These are phyloP conservation scores for Metschnikowia bowlesiae DNA, from an alignment of 805 yeast species.

Conservation along the genomic window DNA sequence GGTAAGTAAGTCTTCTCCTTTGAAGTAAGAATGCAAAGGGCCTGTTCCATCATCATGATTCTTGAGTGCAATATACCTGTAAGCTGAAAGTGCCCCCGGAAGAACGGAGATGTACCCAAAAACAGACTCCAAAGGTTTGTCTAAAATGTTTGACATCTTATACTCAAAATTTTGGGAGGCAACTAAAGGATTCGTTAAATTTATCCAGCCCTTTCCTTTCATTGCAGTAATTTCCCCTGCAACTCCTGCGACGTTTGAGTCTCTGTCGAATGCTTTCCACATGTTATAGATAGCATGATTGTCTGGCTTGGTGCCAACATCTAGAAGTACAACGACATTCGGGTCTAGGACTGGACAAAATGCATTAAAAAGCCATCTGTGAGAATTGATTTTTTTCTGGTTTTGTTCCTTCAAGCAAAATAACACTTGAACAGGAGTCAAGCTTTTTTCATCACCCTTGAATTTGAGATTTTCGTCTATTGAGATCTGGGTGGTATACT, in stretches of 20 bases:
- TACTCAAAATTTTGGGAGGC: conserved; percentile 97
- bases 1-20: conserved; percentile 64
- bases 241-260: conserved; percentile 97
- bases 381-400: conserved; percentile 92
- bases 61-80: conserved; percentile 79
- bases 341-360: conserved; percentile 91
- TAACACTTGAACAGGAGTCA: conserved; percentile 91
- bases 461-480: conserved; percentile 85
- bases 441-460: conserved; percentile 82
- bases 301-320: conserved; percentile 98
- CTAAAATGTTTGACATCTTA: conserved; percentile 93
- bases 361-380: conserved; percentile 95
- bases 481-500: conserved; percentile 92
- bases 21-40: conserved; percentile 82
- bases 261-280: conserved; percentile 97
- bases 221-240: conserved; percentile 96
- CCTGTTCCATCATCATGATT: conserved; percentile 91
- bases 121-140: conserved; percentile 87
- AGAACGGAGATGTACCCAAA: conserved; percentile 92
- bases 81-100: conserved; percentile 96
- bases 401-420: conserved; percentile 92
- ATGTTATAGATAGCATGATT: conserved; percentile 81
- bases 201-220: conserved; percentile 84
- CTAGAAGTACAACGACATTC: conserved; percentile 80
- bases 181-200: conserved; percentile 82